These are phyloP conservation scores for Hevea brasiliensis DNA, from an alignment of 345 rosid species.

Conservation along the genomic window DNA sequence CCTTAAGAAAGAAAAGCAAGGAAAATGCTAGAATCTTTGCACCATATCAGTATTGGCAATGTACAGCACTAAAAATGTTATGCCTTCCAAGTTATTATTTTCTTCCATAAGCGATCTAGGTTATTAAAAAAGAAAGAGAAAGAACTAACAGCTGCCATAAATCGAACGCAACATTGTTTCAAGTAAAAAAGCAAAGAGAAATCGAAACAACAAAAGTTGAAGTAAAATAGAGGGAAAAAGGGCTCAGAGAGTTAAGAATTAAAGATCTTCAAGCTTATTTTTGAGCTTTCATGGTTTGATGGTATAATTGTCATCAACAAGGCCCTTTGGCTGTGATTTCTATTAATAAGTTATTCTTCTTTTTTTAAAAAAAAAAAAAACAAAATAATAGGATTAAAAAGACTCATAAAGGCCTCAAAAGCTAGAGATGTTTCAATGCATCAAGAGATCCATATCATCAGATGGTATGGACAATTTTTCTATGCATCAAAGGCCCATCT, in stretches of 20 bases:
- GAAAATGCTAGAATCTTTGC: too few species aligned
- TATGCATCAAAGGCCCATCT: not conserved
- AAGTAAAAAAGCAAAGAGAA: too few species aligned
- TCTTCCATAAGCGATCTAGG: too few species aligned
- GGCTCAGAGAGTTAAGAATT: not conserved
- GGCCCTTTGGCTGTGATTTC: not conserved
- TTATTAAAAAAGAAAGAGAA: too few species aligned
- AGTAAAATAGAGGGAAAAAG: not conserved
- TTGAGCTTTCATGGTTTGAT: not conserved
- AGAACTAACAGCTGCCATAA: too few species aligned
- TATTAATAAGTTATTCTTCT: too few species aligned
- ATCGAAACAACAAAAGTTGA: too few species aligned
- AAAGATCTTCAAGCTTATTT: not conserved
- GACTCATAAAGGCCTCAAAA: not conserved
- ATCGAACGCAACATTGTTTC: too few species aligned
- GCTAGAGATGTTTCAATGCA: not conserved
- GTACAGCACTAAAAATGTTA: too few species aligned
- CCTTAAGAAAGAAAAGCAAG: too few species aligned
- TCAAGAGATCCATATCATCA: not conserved
- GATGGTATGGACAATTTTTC: slow-evolving; percentile 1
- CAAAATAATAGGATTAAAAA: not conserved
- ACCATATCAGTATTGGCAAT: too few species aligned
- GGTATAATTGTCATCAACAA: not conserved
- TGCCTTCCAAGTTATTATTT: too few species aligned
- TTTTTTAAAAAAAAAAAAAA: not conserved